Conservation (phyloP, 1,284 basidiomycete species). For the Boletus albobrunnescens region DNA sequence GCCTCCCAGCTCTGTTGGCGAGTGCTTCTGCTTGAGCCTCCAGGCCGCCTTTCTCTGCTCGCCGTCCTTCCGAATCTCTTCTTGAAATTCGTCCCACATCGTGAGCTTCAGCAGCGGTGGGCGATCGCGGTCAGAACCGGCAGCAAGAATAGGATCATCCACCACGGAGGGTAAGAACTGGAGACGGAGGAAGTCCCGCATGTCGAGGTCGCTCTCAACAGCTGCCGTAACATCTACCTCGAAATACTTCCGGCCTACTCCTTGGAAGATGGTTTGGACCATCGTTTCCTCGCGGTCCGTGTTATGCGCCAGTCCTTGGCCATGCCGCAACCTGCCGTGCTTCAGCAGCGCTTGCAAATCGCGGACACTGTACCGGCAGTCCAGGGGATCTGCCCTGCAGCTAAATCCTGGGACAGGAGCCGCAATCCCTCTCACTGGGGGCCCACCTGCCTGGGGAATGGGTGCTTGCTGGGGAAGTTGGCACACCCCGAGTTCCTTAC, state of each 20-base stretch:
- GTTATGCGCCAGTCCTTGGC: too few relatives aligned
- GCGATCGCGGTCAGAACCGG: background rate
- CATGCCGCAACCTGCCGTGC: too few relatives aligned
- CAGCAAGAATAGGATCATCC: too few relatives aligned
- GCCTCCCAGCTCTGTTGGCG: too few relatives aligned
- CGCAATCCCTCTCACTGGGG: conserved; percentile 1
- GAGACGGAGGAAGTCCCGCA: conserved; percentile 1
- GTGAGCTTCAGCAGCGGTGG: conserved; percentile 7
- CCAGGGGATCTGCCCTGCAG: too few relatives aligned
- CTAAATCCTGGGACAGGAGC: conserved; percentile 4
- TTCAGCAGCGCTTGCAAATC: too few relatives aligned
- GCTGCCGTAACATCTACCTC: background rate
- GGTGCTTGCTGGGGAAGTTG: background rate
- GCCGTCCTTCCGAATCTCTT: conserved; percentile 1
- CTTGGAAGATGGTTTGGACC: too few relatives aligned
- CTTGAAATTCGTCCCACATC: conserved; percentile 5
- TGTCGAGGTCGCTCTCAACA: background rate
- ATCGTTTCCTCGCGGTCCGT: too few relatives aligned
- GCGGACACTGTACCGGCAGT: too few relatives aligned
- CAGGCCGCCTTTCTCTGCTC: conserved; percentile 2
- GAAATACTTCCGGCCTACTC: conserved; percentile 3
- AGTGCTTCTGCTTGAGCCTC: too few relatives aligned
- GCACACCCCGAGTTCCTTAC: background rate
- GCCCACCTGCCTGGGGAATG: conserved; percentile 4
- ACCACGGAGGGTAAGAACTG: too few relatives aligned